A percentile compares a stretch with the other conserved stretches of the same genome.
phyloP scores from a whole-genome alignment of 2,329 filamentous ascomycete genomes.

The Ascochyta clinopodiicola region DNA sequence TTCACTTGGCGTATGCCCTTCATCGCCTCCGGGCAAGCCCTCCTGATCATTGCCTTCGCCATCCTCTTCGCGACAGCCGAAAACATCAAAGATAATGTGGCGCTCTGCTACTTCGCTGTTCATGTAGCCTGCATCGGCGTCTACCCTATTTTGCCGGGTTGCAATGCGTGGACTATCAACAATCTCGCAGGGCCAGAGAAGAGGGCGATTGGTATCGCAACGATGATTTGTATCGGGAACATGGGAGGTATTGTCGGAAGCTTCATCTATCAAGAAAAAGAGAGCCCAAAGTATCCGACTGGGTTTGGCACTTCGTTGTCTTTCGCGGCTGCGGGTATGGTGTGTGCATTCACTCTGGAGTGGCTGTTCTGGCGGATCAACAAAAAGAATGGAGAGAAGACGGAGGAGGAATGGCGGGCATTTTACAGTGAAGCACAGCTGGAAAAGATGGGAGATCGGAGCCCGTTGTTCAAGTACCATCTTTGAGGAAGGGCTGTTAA shows the following conservation, averaged over 20 bases:
- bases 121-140: conserved; percentile 50
- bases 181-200: conserved; percentile 34
- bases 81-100: conserved; percentile 50
- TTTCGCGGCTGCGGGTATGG: conserved; percentile 29
- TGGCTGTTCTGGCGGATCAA: conserved; percentile 44
- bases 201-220: conserved; percentile 34
- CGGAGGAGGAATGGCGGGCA: conserved; percentile 43
- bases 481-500: conserved; percentile 6
- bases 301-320: conserved; percentile 43
- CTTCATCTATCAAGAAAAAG: conserved; percentile 42
- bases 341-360: conserved; percentile 26
- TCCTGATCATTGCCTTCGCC: conserved; percentile 50
- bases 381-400: conserved; percentile 39
- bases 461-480: conserved; percentile 49
- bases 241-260: conserved; percentile 37
- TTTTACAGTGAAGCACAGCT: conserved; percentile 47
- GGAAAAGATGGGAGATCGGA: conserved; percentile 48
- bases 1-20: conserved; percentile 33
- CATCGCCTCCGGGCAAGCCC: conserved; percentile 20
- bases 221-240: conserved; percentile 35
- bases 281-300: conserved; percentile 41
- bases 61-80: conserved; percentile 50
- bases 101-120: conserved; percentile 53
- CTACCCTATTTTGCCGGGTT: conserved; percentile 32
- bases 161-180: conserved; percentile 35